phyloP scores from a whole-genome alignment of 768 basidiomycete species.

The Rhodotorula toruloides region DNA sequence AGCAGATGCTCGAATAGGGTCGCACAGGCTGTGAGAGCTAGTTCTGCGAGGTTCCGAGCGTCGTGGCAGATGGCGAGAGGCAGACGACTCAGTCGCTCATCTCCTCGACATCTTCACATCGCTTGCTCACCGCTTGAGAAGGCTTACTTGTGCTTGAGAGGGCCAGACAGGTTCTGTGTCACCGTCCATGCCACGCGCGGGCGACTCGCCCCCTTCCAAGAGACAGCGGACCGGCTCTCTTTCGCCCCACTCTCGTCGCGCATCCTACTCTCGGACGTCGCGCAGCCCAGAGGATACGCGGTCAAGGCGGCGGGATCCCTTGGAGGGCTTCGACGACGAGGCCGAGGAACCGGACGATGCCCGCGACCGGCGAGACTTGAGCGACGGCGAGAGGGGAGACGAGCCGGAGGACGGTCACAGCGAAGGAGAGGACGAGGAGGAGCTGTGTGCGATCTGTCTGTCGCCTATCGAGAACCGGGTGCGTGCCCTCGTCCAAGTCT shows the following conservation, averaged over 20 bases:
- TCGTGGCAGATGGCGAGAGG: too few relatives aligned
- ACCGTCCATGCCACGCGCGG: background rate
- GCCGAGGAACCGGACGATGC: background rate
- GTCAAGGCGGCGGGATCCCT: background rate
- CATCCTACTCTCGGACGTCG: background rate
- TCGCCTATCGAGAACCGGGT: constrained; percentile 37
- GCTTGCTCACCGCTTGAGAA: too few relatives aligned
- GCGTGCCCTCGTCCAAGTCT: background rate
- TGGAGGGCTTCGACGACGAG: constrained; percentile 27
- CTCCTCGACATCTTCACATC: too few relatives aligned
- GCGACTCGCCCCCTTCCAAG: background rate
- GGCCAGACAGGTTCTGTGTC: too few relatives aligned
- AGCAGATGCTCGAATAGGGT: background rate
- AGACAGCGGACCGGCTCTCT: constrained; percentile 3
- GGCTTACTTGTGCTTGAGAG: background rate
- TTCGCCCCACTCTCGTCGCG: background rate
- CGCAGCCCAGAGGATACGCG: background rate
- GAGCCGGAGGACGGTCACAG: background rate
- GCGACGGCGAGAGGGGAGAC: background rate
- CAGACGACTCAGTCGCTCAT: too few relatives aligned
- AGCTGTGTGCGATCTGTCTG: constrained; percentile 34
- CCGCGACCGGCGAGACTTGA: background rate
- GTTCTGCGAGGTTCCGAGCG: too few relatives aligned
- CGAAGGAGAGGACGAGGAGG: constrained; percentile 6
- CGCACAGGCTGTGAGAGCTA: too few relatives aligned